Evolutionary conservation across 108 stramenopile species (phyloP).

Genomic region (Fistulifera pelliculosa): DNA sequence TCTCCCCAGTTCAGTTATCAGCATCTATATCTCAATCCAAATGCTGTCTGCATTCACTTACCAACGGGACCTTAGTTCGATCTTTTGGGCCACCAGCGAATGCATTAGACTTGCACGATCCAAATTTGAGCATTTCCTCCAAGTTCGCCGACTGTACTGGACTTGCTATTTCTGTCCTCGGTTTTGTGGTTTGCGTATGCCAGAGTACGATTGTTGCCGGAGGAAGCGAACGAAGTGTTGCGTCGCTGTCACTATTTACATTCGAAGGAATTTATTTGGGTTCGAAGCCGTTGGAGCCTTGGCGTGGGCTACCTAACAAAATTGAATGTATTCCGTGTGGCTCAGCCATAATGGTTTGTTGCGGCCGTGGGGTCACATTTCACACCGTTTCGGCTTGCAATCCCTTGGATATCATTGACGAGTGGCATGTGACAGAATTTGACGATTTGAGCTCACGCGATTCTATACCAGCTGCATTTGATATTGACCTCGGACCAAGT

Average conservation of each 20-base stretch:
- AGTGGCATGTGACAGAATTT: constrained; percentile 68
- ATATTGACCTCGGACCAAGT: constrained; percentile 85
- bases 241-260: constrained; percentile 69
- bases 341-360: constrained; percentile 71
- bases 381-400: constrained; percentile 66
- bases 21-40: constrained; percentile 59
- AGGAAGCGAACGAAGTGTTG: constrained; percentile 38
- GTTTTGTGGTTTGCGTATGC: constrained; percentile 76
- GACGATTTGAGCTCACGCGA: constrained; percentile 24
- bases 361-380: constrained; percentile 62
- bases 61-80: constrained; percentile 75
- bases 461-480: constrained; percentile 31
- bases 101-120: constrained; percentile 25
- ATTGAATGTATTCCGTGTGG: constrained; percentile 67
- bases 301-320: constrained; percentile 61
- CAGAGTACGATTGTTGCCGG: constrained; percentile 25
- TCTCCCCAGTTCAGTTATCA: constrained; percentile 62
- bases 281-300: constrained; percentile 53
- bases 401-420: constrained; percentile 67
- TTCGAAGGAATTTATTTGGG: constrained; percentile 69
- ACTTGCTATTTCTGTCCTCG: constrained; percentile 63
- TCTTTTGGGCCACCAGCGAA: constrained; percentile 52
- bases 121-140: constrained; percentile 19
- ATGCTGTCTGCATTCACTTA: constrained; percentile 70
- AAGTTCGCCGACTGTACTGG: constrained; percentile 58